Evolutionary conservation across 140 eudicot genomes (phyloP), one percentile per base, ranked within the genome.

Genomic region (Erigeron philadelphicus): DNA sequence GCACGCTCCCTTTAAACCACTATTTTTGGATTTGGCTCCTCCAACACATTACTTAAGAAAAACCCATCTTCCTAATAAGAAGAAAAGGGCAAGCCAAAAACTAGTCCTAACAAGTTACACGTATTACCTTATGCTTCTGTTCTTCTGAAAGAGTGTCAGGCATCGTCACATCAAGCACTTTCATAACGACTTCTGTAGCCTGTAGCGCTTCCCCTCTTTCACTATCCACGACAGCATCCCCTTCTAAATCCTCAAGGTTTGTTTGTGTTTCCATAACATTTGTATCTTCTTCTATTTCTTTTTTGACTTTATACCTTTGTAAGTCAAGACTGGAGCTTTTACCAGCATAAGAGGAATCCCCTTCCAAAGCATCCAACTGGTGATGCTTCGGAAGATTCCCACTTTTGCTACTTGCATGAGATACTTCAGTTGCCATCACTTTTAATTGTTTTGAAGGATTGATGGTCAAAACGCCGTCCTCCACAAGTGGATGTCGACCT

Each of bases 401-500:
- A 5, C 13, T 73, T 61, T 49, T 76, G 63, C 72, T 77, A 61
- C 56, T 70, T 69, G 67, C 77, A 73, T 65, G 64, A 25, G 79
- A 74, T 69, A 81, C 19, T 67, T 75, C 70, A 46, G 73, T 72
- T 61, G 74, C 86, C 69, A 64, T 62, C 40, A 78, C 66, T 68
- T 80, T 68, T 66, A 81, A 71, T 62, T 83, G 84, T 74, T 83
- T 89, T 44, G 90, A 82, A 68, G 95, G 88, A 75, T 78, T 86
- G 50, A 88, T 74, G 63, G 92, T 76, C 50, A 86, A 84, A 80
- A 84, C 96, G 61, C 81, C 74, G 78, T 89, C 98, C 83, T 84
- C 83, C 64, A 89, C 69, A 74, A 89, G 87, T 41, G 98, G 96
- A 79, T 93, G 96, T 2, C 95, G 94, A 60, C 96, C 96, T 73